Base-by-base conservation (phyloP, 345 rosid species). In the Garcia nutans region DNA sequence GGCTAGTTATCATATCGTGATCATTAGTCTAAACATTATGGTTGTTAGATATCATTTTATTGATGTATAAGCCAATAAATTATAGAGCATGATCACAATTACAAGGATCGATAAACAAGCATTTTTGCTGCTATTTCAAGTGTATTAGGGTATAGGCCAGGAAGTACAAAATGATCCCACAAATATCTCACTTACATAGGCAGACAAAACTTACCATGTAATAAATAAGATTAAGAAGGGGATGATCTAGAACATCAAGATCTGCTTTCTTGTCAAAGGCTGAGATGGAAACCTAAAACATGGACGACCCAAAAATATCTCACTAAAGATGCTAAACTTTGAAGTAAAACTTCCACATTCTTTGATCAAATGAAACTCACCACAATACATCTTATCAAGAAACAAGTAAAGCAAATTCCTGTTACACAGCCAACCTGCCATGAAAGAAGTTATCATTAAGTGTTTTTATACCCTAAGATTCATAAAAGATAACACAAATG, bases 361-460 rank as follows among this genome's bases (percentile, higher is more conserved):
- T 47, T 2, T 37, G 13, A 11, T 41, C 63, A 54, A 66, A 72
- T 9, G 23, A 20, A 44, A 75, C 89, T 86, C 79, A 93, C 98
- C 89, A 86, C 82, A 64, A 90, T 49, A 75, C 93, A 90, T 87
- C 98, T 87, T 76, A 91, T 78, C 84, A 93, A 78, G 91, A 91
- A 93, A 80, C 97, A 91, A 44, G 87, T 75, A 80, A 87, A 91
- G 78, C 94, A 91, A 68, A 90, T 86, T 63, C 78, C 87, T 1
- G 97, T 90, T 76, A 93, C 94, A 28, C 77, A 90, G 68, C 98
- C 92, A 24, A 91, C 98, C 97, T 93, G 92, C 76, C 69, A 52
- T 1, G 66, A 17, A 68, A n/a, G 71, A 17, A 58, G 55, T 17
- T 33, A 15, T 33, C 37, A 63, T 6, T 64, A 5, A 64, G 26